Base-by-base conservation (phyloP, 2,329 filamentous ascomycete species). In the Xylaria sp. region DNA sequence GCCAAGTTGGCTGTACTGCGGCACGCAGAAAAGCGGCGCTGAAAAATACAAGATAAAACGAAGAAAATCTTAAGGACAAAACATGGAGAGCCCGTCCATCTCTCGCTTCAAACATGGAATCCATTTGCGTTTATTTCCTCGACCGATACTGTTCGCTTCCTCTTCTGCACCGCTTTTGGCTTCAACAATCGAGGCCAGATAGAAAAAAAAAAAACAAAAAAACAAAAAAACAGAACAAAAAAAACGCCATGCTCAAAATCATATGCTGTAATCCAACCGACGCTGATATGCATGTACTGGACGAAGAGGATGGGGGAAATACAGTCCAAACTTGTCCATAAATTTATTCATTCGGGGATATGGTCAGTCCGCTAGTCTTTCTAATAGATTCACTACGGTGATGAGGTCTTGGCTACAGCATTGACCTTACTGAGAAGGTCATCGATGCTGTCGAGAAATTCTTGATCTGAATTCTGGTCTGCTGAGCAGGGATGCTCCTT, bases 391-490 rank as follows among this genome's bases (percentile, higher is more conserved):
- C 35, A 9, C 42, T 42, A 43, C 15, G 14, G 43, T 25, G 42
- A 21, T 46, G 58, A 62, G 15, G 68, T 60, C 3, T 49, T 63
- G 19, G 62, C 31, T 14, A 45, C 54, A 19, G 66, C 46, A 19
- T 70, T 63, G 17, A 74, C 71, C 33, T 67, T 61, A 49, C 65
- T 53, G 45, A 75, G 49, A 4, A 75, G 62, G 17, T 50, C 67
- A 3, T 67, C 69, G 54, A 75, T 74, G 35, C 70, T 69, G 6
- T 67, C 66, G 11, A 75, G 65, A 21, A 73, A 69, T 46, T 71
- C 64, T 3, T 69, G 57, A 23, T 72, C 70, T 43, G 64, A 53
- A 19, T 57, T 65, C 6, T 64, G 47, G 1, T 67, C 59, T 6
- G 46, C 11, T 28, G 42, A 12, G 7, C 25, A 21, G 52, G 31